These are phyloP conservation scores for Rhododendron griersonianum DNA, from an alignment of 148 eudicot genomes.

Conservation along the genomic window DNA sequence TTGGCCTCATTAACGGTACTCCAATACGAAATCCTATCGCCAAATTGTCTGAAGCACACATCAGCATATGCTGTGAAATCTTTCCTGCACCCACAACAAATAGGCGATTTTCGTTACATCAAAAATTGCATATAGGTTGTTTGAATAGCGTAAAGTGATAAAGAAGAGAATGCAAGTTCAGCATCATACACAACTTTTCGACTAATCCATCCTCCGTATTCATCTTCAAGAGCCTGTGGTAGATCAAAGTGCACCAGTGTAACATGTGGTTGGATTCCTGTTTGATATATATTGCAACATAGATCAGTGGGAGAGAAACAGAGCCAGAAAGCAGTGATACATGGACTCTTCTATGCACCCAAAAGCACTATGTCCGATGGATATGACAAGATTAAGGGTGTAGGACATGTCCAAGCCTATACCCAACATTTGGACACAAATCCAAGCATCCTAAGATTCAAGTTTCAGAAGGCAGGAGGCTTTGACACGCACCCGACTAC, in stretches of 20 bases:
- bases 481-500: background rate
- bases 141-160: background rate
- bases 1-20: constrained; percentile 51
- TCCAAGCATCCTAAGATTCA: background rate
- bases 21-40: constrained; percentile 56
- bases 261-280: constrained; percentile 76
- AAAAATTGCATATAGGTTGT: background rate
- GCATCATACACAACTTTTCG: constrained; percentile 37
- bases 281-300: background rate
- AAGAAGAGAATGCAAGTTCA: background rate
- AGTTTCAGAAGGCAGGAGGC: background rate
- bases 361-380: background rate
- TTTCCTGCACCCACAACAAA: constrained; percentile 34
- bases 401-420: background rate
- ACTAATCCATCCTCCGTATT: constrained; percentile 64
- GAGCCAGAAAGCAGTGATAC: background rate
- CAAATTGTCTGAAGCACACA: constrained; percentile 71
- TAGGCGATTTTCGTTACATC: background rate
- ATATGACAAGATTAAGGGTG: background rate
- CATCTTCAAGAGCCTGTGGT: constrained; percentile 67
- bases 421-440: background rate
- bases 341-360: background rate
- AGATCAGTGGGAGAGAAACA: background rate
- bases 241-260: constrained; percentile 51
- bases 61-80: constrained; percentile 57